Base-by-base conservation (phyloP, 2,329 filamentous ascomycete genomes). In the Xylaria digitata region DNA sequence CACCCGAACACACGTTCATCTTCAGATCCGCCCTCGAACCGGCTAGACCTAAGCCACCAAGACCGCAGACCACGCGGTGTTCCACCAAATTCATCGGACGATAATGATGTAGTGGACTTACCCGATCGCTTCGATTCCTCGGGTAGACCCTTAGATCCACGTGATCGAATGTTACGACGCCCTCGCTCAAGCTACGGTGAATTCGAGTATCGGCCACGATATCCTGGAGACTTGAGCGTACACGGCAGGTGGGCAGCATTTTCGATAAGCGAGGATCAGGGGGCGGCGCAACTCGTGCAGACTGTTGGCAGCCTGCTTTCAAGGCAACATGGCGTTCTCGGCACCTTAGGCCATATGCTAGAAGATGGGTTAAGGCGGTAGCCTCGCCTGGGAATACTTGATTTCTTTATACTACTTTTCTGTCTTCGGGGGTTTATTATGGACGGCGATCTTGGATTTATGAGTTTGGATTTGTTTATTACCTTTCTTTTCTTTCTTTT, bases 61-160 rank as follows among this genome's bases (percentile, higher is more conserved):
- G 60, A 55, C 4, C 61, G 43, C 34, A 70, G 61, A 34, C 65
- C 48, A 2, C 60, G 63, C 2, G 58, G 69, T 17, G 63, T 63
- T 9, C 71, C 70, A 6, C 61, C 66, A 15, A 15, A 40, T 7
- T 48, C 54, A 42, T 71, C 72, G 2, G 68, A 71, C 6, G 72
- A 73, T 6, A 68, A 69, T n/a, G 73, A 75, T 7, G 55, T 77
- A 30, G 75, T 77, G 49, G 70, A 72, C 26, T 57, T 78, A n/a
- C 76, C 76, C n/a, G 73, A 75, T 32, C 74, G 76, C 30, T 78
- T 78, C 43, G 76, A 78, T 50, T 42, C 69, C 15, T 71, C 71
- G 1, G 76, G 76, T 2, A 69, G 65, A 34, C 74, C 72, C 1
- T 57, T 77, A 9, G 67, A 70, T n/a, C 40, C 61, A 53, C 60